Percentiles rank a stretch among this genome's conserved stretches.
These are phyloP conservation scores for Irpex lacteus DNA, from an alignment of 1,284 basidiomycete species.

Conservation along the genomic window DNA sequence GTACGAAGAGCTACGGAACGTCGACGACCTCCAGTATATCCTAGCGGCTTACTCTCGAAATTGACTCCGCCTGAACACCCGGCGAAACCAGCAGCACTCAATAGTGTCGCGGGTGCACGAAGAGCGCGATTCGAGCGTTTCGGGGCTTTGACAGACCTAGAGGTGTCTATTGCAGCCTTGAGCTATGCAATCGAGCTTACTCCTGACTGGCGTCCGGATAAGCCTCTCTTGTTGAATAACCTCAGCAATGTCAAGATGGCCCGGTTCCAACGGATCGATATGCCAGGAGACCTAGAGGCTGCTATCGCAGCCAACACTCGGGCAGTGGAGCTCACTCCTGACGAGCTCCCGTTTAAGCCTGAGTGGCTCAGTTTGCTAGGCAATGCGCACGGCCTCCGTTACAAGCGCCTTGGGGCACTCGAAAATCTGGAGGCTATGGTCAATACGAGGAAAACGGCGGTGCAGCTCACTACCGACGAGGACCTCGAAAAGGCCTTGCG, in stretches of 20 bases:
- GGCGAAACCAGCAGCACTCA: not conserved
- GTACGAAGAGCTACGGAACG: not conserved
- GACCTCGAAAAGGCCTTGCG: not conserved
- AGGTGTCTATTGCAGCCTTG: not conserved
- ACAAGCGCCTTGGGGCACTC: not conserved
- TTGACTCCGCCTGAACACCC: not conserved
- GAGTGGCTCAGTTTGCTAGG: not conserved
- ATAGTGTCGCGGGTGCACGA: not conserved
- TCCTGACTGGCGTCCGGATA: not conserved
- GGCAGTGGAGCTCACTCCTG: not conserved
- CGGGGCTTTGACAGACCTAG: not conserved
- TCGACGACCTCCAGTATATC: not conserved
- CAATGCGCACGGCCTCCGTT: not conserved
- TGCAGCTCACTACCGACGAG: not conserved
- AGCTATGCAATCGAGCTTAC: not conserved
- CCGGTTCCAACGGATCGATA: not conserved
- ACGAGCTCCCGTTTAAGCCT: not conserved
- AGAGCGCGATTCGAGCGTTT: not conserved
- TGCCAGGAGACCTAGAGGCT: not conserved
- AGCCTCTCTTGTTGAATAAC: not conserved
- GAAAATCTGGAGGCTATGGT: not conserved
- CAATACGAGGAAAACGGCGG: not conserved
- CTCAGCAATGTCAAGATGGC: not conserved
- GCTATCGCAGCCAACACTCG: not conserved
- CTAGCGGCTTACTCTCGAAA: not conserved